Conservation (phyloP, 1,139 yeast genomes). For the Debaryomyces singareniensis region DNA sequence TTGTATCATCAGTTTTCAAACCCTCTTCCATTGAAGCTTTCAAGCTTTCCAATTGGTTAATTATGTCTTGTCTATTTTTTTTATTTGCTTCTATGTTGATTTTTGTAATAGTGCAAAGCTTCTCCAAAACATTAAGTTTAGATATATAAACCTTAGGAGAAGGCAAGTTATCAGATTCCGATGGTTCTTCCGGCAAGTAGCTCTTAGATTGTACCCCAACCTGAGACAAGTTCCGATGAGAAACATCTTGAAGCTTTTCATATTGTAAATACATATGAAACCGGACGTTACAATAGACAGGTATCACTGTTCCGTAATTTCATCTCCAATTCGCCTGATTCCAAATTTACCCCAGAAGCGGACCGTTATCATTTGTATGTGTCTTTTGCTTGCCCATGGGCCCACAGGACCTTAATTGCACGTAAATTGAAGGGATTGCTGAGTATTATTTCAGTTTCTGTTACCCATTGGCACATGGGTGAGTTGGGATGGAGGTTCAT, state of each 20-base stretch:
- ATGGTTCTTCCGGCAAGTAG: constrained; percentile 36
- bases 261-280: constrained; percentile 28
- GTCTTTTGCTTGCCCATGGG: constrained; percentile 92
- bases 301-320: constrained; percentile 47
- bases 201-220: constrained; percentile 38
- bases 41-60: constrained; percentile 37
- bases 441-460: constrained; percentile 56
- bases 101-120: constrained; percentile 31
- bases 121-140: constrained; percentile 39
- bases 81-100: constrained; percentile 33
- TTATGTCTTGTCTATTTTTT: constrained; percentile 31
- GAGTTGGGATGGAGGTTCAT: constrained; percentile 80
- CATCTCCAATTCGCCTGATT: constrained; percentile 54
- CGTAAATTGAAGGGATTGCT: constrained; percentile 75
- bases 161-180: constrained; percentile 42
- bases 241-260: constrained; percentile 22
- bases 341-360: constrained; percentile 65
- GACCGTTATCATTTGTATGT: constrained; percentile 85
- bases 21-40: constrained; percentile 36
- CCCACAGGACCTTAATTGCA: constrained; percentile 77
- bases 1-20: constrained; percentile 38
- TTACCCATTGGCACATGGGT: constrained; percentile 88
- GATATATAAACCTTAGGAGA: constrained; percentile 45
- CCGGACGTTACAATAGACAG: constrained; percentile 50
- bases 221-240: constrained; percentile 35